These are phyloP conservation scores for Aureoboletus auriporus DNA, from an alignment of 768 basidiomycete genomes.

Conservation along the genomic window DNA sequence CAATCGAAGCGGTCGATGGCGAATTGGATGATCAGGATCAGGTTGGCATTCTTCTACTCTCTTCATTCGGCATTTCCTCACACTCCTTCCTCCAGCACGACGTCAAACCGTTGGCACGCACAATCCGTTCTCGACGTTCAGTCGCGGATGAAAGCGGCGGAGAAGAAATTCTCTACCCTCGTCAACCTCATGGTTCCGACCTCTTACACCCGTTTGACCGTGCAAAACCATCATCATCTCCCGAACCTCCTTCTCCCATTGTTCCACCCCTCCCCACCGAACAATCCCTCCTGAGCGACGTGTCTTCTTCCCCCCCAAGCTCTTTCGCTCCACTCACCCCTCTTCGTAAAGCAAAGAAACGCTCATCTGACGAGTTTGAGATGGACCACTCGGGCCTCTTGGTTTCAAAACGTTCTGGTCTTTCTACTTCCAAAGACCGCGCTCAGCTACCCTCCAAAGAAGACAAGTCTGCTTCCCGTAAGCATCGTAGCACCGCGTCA, in stretches of 20 bases:
- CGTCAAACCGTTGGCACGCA: slow-evolving; percentile 41
- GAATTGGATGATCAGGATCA: slow-evolving; percentile 70
- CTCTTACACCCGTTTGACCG: slow-evolving; percentile 31
- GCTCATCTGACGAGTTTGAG: slow-evolving; percentile 81
- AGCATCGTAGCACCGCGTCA: slow-evolving; percentile 69
- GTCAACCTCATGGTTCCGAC: slow-evolving; percentile 41
- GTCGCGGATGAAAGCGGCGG: slow-evolving; percentile 83
- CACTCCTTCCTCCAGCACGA: slow-evolving; percentile 35
- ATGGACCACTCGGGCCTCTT: slow-evolving; percentile 65
- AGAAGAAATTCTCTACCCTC: slow-evolving; percentile 86
- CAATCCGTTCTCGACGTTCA: slow-evolving; percentile 59
- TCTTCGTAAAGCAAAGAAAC: slow-evolving; percentile 62
- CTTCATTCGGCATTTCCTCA: background rate
- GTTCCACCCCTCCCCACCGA: slow-evolving; percentile 31
- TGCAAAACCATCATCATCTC: slow-evolving; percentile 29
- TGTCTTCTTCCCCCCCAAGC: slow-evolving; percentile 52
- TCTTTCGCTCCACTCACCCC: slow-evolving; percentile 45
- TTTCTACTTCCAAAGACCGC: slow-evolving; percentile 28
- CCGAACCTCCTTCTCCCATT: slow-evolving; percentile 24
- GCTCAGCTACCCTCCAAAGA: slow-evolving; percentile 36
- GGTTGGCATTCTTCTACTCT: slow-evolving; percentile 35
- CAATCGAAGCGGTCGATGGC: slow-evolving; percentile 81
- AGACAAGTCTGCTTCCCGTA: slow-evolving; percentile 50
- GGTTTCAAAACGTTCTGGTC: slow-evolving; percentile 45
- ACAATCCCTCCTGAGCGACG: slow-evolving; percentile 27